Base-by-base conservation (phyloP, 2,329 filamentous ascomycete genomes). In the Fusarium equiseti region DNA sequence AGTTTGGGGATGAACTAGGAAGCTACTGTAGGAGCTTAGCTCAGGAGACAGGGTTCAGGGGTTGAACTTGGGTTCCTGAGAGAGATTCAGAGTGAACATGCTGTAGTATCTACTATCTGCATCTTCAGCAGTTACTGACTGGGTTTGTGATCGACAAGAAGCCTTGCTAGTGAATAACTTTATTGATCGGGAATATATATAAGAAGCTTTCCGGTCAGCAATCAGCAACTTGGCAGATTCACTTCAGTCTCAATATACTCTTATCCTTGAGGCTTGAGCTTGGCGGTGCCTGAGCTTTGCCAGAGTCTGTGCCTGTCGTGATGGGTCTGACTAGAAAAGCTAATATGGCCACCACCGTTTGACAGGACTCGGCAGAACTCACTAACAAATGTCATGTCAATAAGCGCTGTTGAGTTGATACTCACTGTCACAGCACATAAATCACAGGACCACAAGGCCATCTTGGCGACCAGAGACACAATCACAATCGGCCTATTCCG, bases 1-100 rank as follows among this genome's bases (percentile, higher is more conserved):
- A 58, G 64, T 62, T 70, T 71, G 57, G 68, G 35, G 51, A 61
- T 52, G 38, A 31, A 50, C 38, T 63, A 58, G 58, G 62, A 18
- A 29, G 45, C 45, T 48, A 20, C 20, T 20, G 20, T 20, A 48
- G 16, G n/a, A 27, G 29, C 10, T 9, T 35, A 35, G 48, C 12
- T 51, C 12, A n/a, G 40, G 35, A 29, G 40, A 35, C 59, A 57
- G 61, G 68, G 63, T 58, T 58, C 62, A 63, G 50, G 69, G 66
- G 59, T 57, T 52, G 29, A 20, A 38, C 31, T 16, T 57, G 44
- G 52, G 59, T 60, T 58, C 42, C 53, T 65, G 67, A 63, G 68
- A 73, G 22, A 43, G 18, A 50, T 12, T 22, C 42, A 9, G 15
- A 29, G 26, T 31, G n/a, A 35, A 46, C n/a, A 60, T 62, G 2